Evolutionary conservation across 441 rosid genomes (phyloP).

Genomic region (Eutrema salsugineum): DNA sequence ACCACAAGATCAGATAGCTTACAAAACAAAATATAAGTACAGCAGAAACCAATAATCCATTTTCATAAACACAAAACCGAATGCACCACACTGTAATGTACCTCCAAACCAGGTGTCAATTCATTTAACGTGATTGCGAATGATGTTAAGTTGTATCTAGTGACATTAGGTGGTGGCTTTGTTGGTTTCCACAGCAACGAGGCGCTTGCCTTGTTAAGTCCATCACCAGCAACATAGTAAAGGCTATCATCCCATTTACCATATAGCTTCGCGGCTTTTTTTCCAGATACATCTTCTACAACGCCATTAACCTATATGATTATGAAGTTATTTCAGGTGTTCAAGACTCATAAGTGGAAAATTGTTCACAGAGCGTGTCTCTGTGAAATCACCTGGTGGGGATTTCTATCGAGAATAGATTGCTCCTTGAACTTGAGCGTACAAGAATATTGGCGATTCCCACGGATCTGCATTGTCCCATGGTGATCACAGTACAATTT

Average conservation of each 20-base stretch:
- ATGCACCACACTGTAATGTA: conserved; percentile 35
- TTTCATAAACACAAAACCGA: neutral
- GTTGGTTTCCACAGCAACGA: conserved; percentile 75
- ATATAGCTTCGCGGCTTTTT: conserved; percentile 56
- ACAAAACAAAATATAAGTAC: conserved; percentile 25
- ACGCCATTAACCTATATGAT: conserved; percentile 29
- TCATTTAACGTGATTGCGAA: conserved; percentile 90
- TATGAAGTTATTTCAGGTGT: neutral
- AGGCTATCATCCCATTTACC: conserved; percentile 98
- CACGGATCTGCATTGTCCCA: conserved; percentile 76
- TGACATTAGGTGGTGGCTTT: conserved; percentile 70
- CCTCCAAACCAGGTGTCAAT: conserved; percentile 85
- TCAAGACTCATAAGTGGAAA: neutral
- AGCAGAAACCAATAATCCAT: neutral
- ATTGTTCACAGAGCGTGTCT: neutral
- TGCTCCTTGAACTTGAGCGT: conserved; percentile 89
- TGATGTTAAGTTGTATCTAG: conserved; percentile 93
- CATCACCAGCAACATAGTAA: conserved; percentile 54
- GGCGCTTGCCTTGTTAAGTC: conserved; percentile 46
- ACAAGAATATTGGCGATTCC: conserved; percentile 78
- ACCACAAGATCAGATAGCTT: conserved; percentile 56
- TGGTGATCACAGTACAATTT: conserved; percentile 94
- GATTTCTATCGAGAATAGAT: conserved; percentile 86
- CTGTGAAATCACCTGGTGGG: conserved; percentile 63
- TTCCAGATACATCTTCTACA: conserved; percentile 71